Percentiles rank a stretch among this genome's conserved stretches.
These are phyloP conservation scores for Buddleja alternifolia DNA, from an alignment of 257 asterid genomes.

Conservation along the genomic window DNA sequence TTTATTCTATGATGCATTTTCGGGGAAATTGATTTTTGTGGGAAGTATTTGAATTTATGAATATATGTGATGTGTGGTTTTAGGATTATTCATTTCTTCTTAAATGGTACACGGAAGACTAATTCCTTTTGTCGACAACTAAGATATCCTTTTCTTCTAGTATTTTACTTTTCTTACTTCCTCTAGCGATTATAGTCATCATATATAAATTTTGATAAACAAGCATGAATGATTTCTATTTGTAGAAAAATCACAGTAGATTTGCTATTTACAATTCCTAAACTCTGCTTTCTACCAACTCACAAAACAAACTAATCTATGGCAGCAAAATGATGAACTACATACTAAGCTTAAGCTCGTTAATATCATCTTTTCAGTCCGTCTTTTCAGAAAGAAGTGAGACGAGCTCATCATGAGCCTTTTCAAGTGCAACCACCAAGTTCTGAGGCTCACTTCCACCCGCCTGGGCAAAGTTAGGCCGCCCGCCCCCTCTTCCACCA, in stretches of 20 bases:
- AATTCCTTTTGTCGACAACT: too few species aligned
- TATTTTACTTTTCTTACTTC: too few species aligned
- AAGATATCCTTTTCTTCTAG: conserved; percentile 9
- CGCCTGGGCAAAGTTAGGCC: conserved; percentile 91
- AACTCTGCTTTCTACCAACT: neutral
- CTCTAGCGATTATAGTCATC: too few species aligned
- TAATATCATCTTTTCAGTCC: conserved; percentile 26
- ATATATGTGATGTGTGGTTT: conserved; percentile 1
- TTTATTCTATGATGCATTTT: neutral
- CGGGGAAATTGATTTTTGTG: neutral
- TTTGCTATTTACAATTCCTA: conserved; percentile 13
- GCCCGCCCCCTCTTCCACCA: conserved; percentile 96
- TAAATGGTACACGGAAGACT: neutral
- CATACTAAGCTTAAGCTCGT: neutral
- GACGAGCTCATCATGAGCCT: conserved; percentile 70
- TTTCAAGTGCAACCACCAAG: conserved; percentile 66
- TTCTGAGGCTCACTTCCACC: conserved; percentile 92
- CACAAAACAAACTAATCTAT: too few species aligned
- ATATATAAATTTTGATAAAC: neutral
- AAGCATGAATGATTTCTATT: neutral
- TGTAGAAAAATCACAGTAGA: neutral
- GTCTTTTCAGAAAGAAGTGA: conserved; percentile 51
- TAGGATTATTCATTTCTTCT: neutral
- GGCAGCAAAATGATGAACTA: too few species aligned
- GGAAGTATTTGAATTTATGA: neutral